Conservation (phyloP, 129 eudicot species). For the Centrapalus pauciflorus region DNA sequence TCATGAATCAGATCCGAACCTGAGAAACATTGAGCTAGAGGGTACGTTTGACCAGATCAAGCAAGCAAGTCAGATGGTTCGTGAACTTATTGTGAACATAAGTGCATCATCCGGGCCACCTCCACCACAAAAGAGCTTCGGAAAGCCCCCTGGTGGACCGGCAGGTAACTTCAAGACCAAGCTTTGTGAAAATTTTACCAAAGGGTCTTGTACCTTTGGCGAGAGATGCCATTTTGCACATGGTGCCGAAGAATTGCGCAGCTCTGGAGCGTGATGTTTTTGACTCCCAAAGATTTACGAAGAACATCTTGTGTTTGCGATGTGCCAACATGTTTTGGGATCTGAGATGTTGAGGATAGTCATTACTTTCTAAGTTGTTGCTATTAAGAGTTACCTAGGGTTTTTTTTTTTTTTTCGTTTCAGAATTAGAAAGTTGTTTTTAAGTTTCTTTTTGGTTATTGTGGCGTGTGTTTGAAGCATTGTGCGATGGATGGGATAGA, state of each 20-base stretch:
- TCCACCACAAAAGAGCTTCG: slow-evolving; percentile 32
- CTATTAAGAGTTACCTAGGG: slow-evolving; percentile 8
- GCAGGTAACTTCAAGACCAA: slow-evolving; percentile 63
- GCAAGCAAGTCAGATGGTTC: slow-evolving; percentile 77
- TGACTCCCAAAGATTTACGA: background rate
- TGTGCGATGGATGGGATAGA: background rate
- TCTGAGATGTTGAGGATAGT: slow-evolving; percentile 26
- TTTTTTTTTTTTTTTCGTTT: slow-evolving; percentile 3
- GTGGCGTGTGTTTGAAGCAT: background rate
- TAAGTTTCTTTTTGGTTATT: background rate
- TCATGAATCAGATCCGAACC: slow-evolving; percentile 67
- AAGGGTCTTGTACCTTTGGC: slow-evolving; percentile 86
- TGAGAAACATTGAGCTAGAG: slow-evolving; percentile 82
- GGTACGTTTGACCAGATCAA: slow-evolving; percentile 86
- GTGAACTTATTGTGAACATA: slow-evolving; percentile 60
- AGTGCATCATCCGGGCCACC: slow-evolving; percentile 42
- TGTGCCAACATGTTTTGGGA: slow-evolving; percentile 13
- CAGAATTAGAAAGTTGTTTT: slow-evolving; percentile 22
- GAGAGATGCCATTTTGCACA: slow-evolving; percentile 96
- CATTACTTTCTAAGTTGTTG: background rate
- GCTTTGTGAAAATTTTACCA: slow-evolving; percentile 73
- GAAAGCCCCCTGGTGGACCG: slow-evolving; percentile 26
- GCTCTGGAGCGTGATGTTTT: slow-evolving; percentile 34
- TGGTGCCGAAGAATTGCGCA: slow-evolving; percentile 74
- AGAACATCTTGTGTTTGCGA: slow-evolving; percentile 17